These are phyloP conservation scores for Choiromyces venosus DNA, from an alignment of 495 filamentous ascomycete species.

Conservation along the genomic window DNA sequence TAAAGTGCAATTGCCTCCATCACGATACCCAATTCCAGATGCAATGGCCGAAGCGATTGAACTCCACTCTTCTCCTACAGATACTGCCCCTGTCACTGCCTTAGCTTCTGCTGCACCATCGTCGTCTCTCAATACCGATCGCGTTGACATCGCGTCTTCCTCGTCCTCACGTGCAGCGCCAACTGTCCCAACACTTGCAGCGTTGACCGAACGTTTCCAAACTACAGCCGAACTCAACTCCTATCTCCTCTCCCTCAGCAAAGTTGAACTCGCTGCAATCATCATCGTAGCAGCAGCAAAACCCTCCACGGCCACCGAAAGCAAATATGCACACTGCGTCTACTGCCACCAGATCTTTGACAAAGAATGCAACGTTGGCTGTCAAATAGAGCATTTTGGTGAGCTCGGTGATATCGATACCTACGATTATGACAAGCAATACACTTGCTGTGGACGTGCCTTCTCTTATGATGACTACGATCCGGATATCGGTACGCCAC, in stretches of 20 bases:
- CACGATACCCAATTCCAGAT: not conserved
- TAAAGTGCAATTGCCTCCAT: not conserved
- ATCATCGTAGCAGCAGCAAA: not conserved
- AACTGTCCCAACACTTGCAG: not conserved
- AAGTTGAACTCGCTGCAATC: not conserved
- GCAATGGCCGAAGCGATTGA: not conserved
- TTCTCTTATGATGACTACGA: constrained; percentile 16
- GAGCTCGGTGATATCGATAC: not conserved
- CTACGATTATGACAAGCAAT: not conserved
- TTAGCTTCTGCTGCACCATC: not conserved
- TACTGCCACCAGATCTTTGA: constrained; percentile 30
- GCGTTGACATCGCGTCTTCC: not conserved
- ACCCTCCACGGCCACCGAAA: not conserved
- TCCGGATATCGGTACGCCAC: not conserved
- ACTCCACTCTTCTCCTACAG: not conserved
- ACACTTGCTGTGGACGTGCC: constrained; percentile 18
- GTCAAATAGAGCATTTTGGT: constrained; percentile 16
- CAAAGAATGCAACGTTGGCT: constrained; percentile 14
- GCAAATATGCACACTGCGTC: constrained; percentile 19
- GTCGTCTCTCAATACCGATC: not conserved
- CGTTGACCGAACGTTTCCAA: not conserved
- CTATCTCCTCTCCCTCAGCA: not conserved
- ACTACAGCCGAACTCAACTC: not conserved
- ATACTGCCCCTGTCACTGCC: not conserved
- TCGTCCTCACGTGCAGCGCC: not conserved